Base-by-base conservation (phyloP, 176 grass and related monocot species). In the Aegilops bicornis region DNA sequence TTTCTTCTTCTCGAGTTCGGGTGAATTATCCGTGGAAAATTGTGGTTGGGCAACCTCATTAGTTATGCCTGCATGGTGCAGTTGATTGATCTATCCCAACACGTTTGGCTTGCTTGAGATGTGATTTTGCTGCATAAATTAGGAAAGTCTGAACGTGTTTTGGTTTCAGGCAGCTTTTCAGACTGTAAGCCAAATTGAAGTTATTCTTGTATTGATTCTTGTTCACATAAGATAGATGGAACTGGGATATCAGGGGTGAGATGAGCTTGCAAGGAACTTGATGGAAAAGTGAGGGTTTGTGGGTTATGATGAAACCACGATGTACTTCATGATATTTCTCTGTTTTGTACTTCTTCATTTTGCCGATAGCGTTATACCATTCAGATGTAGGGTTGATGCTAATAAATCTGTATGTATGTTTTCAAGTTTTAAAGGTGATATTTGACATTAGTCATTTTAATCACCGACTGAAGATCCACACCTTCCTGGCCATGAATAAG, bases 81-180 rank as follows among this genome's bases (percentile, higher is more conserved):
- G 60, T 83, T 27, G 32, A 59, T 83, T 76, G 36, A 60, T 79
- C 56, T 32, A 14, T 73, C 5, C 5, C 30, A 59, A 20, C 64
- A 19, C 62, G 19, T 36, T 39, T 32, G 42, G 22, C 39, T 37
- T 27, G 8, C 22, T 25, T 24, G 4, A 25, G 35, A 60, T 88
- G 72, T 77, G 23, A 48, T 80, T 87, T 64, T 79, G 42, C 39
- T 61, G 7, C 54, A 79, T 56, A 72, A 40, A 7, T 14, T 50
- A 85, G 24, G 17, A 37, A 62, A 33, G 43, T 48, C 19, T 35
- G 14, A 23, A 22, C 27, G 3, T 58, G 73, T 20, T 58, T 73
- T 42, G 16, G 32, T 19, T 50, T 30, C 35, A 84, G 7, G 25
- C 0, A 76, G 81, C 5, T 68, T 79, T 66, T 24, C 35, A 45